Evolutionary conservation across 1,284 basidiomycete species (phyloP), one percentile per base, ranked within the genome.

Genomic region (Cystobasidium sp.): DNA sequence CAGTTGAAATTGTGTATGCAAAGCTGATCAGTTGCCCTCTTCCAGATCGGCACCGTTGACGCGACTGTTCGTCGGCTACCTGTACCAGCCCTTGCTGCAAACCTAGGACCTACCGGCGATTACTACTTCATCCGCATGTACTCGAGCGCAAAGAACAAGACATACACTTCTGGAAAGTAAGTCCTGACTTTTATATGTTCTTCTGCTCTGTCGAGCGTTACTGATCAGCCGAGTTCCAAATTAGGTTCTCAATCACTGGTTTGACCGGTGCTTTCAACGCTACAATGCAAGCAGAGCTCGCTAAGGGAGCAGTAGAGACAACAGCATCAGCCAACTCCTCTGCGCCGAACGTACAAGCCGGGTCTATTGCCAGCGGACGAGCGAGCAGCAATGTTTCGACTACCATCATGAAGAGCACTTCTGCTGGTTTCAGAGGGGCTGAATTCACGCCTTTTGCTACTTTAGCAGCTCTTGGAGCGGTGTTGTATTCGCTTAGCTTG

Each of bases 191-290:
- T 31, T 31, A 31, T 31, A 1, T 31, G 31, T 31, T 31, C 31
- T 31, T 31, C 31, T 31, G 31, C 31, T 31, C 31, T 31, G 31
- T 18, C 49, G 49, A 52, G 12, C 64, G 1, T 39, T 9, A 20
- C 8, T 41, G 12, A 20, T 7, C 20, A 24, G 39, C 20, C 46
- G 51, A 4, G 43, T 31, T 31, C 31, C 31, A 31, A 31, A 31
- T 31, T 52, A 73, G 70, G 55, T 73, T 73, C 70, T 41, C 56
- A n/a, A 52, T 73, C 14, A 56, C 62, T 20, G 70, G 70, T 63
- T 55, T 73, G 70, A 73, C 51, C 47, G 70, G 70, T 31, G 44
- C 62, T 41, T 73, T 73, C 70, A 64, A 64, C 55, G 49, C 61
- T 20, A 56, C 52, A 6, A 56, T 73, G 51, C 62, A 65, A 31